A percentile compares a stretch with the other conserved stretches of the same genome.
These are phyloP conservation scores for Rhizopogon vesiculosus DNA, from an alignment of 768 basidiomycete species.

Conservation along the genomic window DNA sequence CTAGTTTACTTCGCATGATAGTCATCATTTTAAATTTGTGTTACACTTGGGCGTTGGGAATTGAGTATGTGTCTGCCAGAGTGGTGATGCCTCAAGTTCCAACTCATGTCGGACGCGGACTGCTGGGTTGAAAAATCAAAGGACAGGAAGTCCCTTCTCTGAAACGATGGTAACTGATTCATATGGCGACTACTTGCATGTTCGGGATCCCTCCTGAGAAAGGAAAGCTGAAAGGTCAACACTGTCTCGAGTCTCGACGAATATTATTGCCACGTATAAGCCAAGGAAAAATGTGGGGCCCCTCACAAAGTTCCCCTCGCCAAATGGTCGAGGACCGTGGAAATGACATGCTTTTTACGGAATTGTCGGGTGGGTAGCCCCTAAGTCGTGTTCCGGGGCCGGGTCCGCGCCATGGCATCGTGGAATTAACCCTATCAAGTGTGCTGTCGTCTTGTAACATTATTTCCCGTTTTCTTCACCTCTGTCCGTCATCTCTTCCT, in stretches of 20 bases:
- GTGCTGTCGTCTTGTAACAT: conserved; percentile 17
- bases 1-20: conserved; percentile 5
- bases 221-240: too few relatives aligned
- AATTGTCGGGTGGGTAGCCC: neutral
- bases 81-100: neutral
- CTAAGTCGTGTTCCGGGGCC: neutral
- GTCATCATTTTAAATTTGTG: neutral
- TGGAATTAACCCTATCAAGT: conserved; percentile 11
- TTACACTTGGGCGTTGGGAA: neutral
- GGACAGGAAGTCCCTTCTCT: too few relatives aligned
- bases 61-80: neutral
- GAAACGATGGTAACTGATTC: too few relatives aligned
- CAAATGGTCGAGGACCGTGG: neutral
- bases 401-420: neutral
- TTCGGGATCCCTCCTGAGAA: too few relatives aligned
- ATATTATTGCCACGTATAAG: neutral
- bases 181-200: too few relatives aligned
- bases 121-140: neutral
- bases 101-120: neutral
- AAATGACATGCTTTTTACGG: neutral
- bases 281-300: too few relatives aligned
- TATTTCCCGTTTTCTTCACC: neutral
- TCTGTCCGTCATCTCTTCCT: conserved; percentile 6
- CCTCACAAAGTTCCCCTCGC: too few relatives aligned
- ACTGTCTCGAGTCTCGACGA: neutral